These are phyloP conservation scores for Synchytrium microbalum DNA, from an alignment of 371 early-diverging fungal genomes.

Conservation along the genomic window DNA sequence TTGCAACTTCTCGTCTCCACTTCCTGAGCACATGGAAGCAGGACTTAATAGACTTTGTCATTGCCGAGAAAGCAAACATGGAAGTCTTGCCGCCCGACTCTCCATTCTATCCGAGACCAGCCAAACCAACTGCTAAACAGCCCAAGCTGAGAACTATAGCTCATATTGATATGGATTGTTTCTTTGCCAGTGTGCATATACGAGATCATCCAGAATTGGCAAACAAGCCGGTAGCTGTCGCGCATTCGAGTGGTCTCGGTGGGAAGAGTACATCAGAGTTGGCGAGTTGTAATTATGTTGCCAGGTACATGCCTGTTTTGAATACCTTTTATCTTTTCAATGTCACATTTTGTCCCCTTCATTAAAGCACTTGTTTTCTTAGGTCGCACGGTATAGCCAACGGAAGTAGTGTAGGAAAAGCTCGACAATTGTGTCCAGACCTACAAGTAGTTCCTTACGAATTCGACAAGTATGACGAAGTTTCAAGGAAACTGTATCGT, in stretches of 20 bases:
- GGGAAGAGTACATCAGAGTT: constrained; percentile 36
- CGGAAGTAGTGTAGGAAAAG: constrained; percentile 61
- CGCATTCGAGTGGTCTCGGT: constrained; percentile 30
- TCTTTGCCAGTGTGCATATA: constrained; percentile 75
- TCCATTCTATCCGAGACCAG: constrained; percentile 24
- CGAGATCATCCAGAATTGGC: constrained; percentile 55
- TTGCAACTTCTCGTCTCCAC: constrained; percentile 71
- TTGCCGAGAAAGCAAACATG: neutral
- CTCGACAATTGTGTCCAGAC: constrained; percentile 53
- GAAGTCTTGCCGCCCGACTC: neutral
- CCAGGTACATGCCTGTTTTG: too few relatives aligned
- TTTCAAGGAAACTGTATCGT: constrained; percentile 59
- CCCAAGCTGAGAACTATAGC: constrained; percentile 41
- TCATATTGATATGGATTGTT: constrained; percentile 93
- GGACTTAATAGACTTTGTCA: constrained; percentile 46
- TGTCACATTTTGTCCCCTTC: too few relatives aligned
- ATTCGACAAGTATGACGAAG: constrained; percentile 67
- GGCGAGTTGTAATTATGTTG: constrained; percentile 73
- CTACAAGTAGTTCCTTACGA: constrained; percentile 58
- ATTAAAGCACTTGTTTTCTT: too few relatives aligned
- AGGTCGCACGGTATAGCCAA: constrained; percentile 52
- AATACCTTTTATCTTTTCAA: too few relatives aligned
- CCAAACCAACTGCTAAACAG: constrained; percentile 16
- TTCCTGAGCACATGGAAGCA: constrained; percentile 74
- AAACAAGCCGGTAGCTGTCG: constrained; percentile 52